A percentile compares a stretch with the other conserved stretches of the same genome.
These are phyloP conservation scores for Leccinum uliginosum DNA, from an alignment of 768 basidiomycete species.

Conservation along the genomic window DNA sequence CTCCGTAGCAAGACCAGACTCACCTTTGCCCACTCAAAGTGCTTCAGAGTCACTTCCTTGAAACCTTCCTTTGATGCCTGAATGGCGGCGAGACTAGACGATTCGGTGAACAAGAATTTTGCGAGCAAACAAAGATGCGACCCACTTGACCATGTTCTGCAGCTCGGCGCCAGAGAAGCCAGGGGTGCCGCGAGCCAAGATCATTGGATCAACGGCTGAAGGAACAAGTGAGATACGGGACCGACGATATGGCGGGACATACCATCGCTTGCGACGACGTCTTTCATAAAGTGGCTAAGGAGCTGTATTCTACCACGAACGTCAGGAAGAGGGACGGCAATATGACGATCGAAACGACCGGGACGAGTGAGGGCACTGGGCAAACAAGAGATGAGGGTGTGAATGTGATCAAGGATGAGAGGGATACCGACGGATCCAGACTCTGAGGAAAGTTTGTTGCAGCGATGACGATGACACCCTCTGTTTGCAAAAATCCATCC, in stretches of 20 bases:
- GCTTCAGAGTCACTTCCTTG: constrained; percentile 63
- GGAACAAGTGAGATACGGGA: not conserved
- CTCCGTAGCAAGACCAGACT: not conserved
- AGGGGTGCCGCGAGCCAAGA: constrained; percentile 89
- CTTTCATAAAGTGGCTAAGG: constrained; percentile 84
- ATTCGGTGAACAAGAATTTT: not conserved
- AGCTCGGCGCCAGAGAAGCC: constrained; percentile 97
- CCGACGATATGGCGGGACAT: constrained; percentile 10
- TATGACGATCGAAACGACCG: constrained; percentile 92
- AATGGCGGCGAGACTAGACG: constrained; percentile 77
- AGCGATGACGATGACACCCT: constrained; percentile 93
- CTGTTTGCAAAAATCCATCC: constrained; percentile 92
- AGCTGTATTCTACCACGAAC: constrained; percentile 92
- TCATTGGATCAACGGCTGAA: constrained; percentile 77
- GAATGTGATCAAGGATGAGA: not conserved
- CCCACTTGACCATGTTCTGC: constrained; percentile 94
- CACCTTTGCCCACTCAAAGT: constrained; percentile 99
- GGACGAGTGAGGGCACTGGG: constrained; percentile 88
- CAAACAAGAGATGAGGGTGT: constrained; percentile 11
- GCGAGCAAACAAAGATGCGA: constrained; percentile 9
- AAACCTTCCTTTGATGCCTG: constrained; percentile 87
- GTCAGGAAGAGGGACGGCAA: constrained; percentile 93
- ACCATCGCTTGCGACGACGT: constrained; percentile 63
- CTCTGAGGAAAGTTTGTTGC: constrained; percentile 98
- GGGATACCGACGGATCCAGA: constrained; percentile 70